A percentile compares a stretch with the other conserved stretches of the same genome.
Conservation (phyloP, 495 filamentous ascomycete genomes). For the Eremomyces bilateralis region DNA sequence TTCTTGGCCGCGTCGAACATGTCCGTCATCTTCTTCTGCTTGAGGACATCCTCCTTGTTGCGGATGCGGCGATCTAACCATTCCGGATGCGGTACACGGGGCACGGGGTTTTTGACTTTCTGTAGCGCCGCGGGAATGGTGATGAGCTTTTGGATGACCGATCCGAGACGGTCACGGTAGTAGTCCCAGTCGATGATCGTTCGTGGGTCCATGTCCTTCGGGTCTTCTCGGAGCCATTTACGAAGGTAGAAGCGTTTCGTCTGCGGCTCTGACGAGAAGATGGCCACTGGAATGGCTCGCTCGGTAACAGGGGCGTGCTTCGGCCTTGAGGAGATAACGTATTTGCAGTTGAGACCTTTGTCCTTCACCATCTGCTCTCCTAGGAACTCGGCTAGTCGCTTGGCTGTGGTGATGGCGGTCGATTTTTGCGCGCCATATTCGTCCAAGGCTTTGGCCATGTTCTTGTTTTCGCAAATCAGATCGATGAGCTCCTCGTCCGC, state of each 20-base stretch:
- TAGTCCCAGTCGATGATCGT: conserved; percentile 88
- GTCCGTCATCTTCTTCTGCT: conserved; percentile 97
- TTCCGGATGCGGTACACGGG: conserved; percentile 80
- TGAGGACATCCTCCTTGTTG: conserved; percentile 85
- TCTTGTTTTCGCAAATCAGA: conserved; percentile 95
- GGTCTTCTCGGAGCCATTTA: conserved; percentile 92
- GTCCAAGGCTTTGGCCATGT: conserved; percentile 87
- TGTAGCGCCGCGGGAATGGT: conserved; percentile 94
- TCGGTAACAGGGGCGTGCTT: conserved; percentile 85
- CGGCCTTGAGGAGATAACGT: conserved; percentile 81
- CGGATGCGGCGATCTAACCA: conserved; percentile 90
- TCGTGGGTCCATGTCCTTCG: conserved; percentile 76
- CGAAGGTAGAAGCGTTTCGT: conserved; percentile 77
- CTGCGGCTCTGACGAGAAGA: conserved; percentile 79
- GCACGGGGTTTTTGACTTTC: conserved; percentile 85
- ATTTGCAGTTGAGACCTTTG: conserved; percentile 97
- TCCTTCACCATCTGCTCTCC: conserved; percentile 98
- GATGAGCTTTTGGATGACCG: conserved; percentile 94
- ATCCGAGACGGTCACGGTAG: conserved; percentile 82
- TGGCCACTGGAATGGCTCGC: conserved; percentile 81
- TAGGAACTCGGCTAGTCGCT: conserved; percentile 81
- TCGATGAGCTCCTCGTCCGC: conserved; percentile 96
- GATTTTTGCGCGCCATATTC: conserved; percentile 94
- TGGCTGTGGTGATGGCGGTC: conserved; percentile 95
- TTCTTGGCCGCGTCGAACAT: conserved; percentile 48